These are phyloP conservation scores for Colletotrichum simmondsii DNA, from an alignment of 2,329 filamentous ascomycete genomes.

Conservation along the genomic window DNA sequence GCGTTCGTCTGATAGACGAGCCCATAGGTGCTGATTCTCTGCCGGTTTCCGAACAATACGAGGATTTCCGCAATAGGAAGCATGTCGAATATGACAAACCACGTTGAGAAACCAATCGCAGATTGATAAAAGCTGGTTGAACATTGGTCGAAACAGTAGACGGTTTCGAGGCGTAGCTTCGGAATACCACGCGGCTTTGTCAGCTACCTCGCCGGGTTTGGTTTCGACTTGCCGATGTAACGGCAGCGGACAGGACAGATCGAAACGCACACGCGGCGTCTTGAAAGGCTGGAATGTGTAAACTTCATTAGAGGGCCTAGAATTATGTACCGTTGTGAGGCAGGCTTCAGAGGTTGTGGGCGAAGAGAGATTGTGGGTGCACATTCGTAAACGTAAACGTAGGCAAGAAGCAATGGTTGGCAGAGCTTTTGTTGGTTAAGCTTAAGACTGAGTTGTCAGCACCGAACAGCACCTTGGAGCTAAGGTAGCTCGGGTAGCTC, in stretches of 20 bases:
- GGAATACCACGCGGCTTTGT: too few species aligned
- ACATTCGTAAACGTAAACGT: too few species aligned
- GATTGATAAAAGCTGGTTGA: background rate
- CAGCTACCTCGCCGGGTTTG: background rate
- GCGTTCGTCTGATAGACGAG: conserved; percentile 18
- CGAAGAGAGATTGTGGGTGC: too few species aligned
- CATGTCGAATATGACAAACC: background rate
- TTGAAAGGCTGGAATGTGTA: too few species aligned
- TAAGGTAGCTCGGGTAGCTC: background rate
- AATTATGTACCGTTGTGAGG: too few species aligned
- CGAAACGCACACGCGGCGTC: too few species aligned
- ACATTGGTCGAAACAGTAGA: background rate
- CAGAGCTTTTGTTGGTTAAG: background rate
- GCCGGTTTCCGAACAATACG: background rate
- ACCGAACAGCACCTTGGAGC: background rate
- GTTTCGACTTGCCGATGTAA: background rate
- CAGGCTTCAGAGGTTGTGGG: too few species aligned
- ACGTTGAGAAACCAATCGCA: background rate
- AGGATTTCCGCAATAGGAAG: background rate
- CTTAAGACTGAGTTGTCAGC: background rate
- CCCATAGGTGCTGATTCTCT: background rate
- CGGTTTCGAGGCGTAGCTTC: conserved; percentile 6
- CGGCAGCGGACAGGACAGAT: background rate
- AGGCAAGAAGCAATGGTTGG: background rate
- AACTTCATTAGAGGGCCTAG: background rate